phyloP scores from a whole-genome alignment of 129 eudicot species.

The Lonicera japonica region DNA sequence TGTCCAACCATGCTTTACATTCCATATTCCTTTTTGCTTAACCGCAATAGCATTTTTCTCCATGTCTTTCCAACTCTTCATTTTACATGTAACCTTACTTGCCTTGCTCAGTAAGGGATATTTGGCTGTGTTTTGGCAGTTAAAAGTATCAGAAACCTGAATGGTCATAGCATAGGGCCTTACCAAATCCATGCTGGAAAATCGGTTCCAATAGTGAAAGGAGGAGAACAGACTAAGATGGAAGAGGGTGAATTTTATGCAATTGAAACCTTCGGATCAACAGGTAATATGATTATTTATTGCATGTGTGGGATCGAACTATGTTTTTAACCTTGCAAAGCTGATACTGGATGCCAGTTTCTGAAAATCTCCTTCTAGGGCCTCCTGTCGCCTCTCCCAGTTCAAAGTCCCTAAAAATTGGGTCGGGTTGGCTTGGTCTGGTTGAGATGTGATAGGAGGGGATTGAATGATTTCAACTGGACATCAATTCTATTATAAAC shows the following conservation, averaged over 20 bases:
- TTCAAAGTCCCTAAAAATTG: too few species aligned
- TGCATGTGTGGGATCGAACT: not conserved
- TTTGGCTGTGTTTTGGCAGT: slow-evolving; percentile 42
- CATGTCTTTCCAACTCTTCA: not conserved
- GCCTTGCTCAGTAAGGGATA: not conserved
- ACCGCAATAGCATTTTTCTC: too few species aligned
- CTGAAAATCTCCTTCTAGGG: too few species aligned
- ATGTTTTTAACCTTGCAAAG: not conserved
- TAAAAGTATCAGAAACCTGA: slow-evolving; percentile 93
- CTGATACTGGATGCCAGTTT: too few species aligned
- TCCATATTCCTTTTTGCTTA: too few species aligned
- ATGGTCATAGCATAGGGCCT: slow-evolving; percentile 93
- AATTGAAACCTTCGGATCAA: slow-evolving; percentile 97
- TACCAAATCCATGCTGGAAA: slow-evolving; percentile 98
- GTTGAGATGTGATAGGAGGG: too few species aligned
- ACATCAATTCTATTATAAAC: too few species aligned
- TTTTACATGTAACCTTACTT: not conserved
- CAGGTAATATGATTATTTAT: slow-evolving; percentile 38
- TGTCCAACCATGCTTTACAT: too few species aligned
- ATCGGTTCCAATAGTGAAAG: slow-evolving; percentile 98
- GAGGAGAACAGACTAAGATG: slow-evolving; percentile 99
- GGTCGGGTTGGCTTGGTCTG: too few species aligned
- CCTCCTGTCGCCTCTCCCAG: too few species aligned
- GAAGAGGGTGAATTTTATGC: slow-evolving; percentile 99
- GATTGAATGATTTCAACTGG: too few species aligned